Percentiles rank a stretch among this genome's conserved stretches.
These are phyloP conservation scores for Enterospora canceri DNA, from an alignment of 371 early-diverging fungal species.

Conservation along the genomic window DNA sequence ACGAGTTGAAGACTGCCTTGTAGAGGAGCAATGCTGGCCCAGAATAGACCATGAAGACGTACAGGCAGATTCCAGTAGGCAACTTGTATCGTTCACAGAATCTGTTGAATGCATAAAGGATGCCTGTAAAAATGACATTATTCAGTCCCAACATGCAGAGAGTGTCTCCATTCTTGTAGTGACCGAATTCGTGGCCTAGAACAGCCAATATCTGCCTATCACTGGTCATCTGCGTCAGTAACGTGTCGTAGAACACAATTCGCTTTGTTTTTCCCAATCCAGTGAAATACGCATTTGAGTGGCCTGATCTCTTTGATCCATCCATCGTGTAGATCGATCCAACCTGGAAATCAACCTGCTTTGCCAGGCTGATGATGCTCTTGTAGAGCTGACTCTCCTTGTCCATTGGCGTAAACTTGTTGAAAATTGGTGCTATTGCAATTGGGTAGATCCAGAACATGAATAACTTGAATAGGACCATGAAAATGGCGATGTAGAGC, in stretches of 20 bases:
- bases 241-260: slow-evolving; percentile 85
- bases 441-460: slow-evolving; percentile 73
- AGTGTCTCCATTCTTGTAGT: slow-evolving; percentile 66
- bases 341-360: slow-evolving; percentile 73
- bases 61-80: neutral
- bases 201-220: slow-evolving; percentile 72
- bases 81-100: neutral
- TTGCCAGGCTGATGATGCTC: slow-evolving; percentile 70
- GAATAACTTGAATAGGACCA: slow-evolving; percentile 67
- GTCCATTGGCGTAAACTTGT: slow-evolving; percentile 72
- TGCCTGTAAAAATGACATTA: neutral
- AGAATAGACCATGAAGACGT: slow-evolving; percentile 1
- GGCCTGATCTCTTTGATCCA: slow-evolving; percentile 75
- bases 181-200: slow-evolving; percentile 79
- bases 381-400: slow-evolving; percentile 69
- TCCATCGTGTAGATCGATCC: slow-evolving; percentile 83
- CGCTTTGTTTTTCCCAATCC: slow-evolving; percentile 73
- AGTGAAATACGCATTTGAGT: slow-evolving; percentile 84
- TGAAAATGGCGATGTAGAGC: slow-evolving; percentile 20
- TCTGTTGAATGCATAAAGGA: slow-evolving; percentile 17
- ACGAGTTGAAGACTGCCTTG: slow-evolving; percentile 58
- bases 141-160: neutral
- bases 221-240: slow-evolving; percentile 65
- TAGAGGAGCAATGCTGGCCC: neutral
- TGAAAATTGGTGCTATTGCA: slow-evolving; percentile 85